These are phyloP conservation scores for Hymenoscyphus salicellus DNA, from an alignment of 2,329 filamentous ascomycete species.

Conservation along the genomic window DNA sequence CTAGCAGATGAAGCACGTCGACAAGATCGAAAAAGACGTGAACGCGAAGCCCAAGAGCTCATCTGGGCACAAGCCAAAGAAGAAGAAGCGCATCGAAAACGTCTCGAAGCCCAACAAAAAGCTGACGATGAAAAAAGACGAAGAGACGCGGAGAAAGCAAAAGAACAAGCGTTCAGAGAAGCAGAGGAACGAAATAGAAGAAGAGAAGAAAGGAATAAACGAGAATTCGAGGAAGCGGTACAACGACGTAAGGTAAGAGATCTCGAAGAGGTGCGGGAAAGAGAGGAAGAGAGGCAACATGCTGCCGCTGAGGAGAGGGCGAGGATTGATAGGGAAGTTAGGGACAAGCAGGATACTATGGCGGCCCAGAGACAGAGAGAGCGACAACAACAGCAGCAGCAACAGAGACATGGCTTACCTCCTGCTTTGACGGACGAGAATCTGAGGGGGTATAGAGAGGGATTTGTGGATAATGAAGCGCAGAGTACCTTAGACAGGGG, in stretches of 20 bases:
- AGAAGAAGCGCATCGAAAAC: background rate
- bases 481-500: slow-evolving; percentile 1
- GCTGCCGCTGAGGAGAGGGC: background rate
- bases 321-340: background rate
- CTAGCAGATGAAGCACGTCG: background rate
- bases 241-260: background rate
- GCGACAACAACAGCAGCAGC: background rate
- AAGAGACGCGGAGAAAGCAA: background rate
- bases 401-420: background rate
- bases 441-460: background rate
- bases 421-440: background rate
- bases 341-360: background rate
- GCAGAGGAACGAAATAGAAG: background rate
- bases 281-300: background rate
- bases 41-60: background rate
- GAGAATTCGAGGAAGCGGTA: background rate
- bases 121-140: background rate
- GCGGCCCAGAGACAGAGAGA: background rate
- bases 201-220: background rate
- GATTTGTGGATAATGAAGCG: background rate
- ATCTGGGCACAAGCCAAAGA: background rate
- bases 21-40: background rate
- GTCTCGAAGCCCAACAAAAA: background rate
- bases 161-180: background rate
- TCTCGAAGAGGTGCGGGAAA: background rate